A percentile compares a stretch with the other conserved stretches of the same genome.
These are phyloP conservation scores for Quillaja saponaria DNA, from an alignment of 306 rosid species.

Conservation along the genomic window DNA sequence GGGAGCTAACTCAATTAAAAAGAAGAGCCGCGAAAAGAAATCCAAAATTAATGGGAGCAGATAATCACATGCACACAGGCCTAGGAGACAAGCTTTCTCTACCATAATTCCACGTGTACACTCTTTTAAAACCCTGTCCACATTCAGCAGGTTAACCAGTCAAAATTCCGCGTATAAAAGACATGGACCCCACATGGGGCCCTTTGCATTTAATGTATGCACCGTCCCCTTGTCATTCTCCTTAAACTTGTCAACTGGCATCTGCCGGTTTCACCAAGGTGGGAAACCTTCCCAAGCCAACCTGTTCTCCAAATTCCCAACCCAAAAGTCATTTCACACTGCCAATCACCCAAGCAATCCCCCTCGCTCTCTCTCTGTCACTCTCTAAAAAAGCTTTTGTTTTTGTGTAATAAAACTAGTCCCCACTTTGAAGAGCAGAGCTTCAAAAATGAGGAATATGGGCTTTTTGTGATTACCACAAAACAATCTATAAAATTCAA, in stretches of 20 bases:
- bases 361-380: constrained; percentile 5
- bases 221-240: constrained; percentile 40
- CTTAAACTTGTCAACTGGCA: constrained; percentile 53
- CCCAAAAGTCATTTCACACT: constrained; percentile 48
- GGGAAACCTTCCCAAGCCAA: constrained; percentile 61
- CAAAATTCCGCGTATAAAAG: constrained; percentile 60
- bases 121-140: constrained; percentile 29
- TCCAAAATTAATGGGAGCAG: background rate
- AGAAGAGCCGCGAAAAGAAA: constrained; percentile 16
- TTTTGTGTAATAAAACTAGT: constrained; percentile 22
- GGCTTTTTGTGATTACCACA: constrained; percentile 9
- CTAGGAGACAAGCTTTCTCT: constrained; percentile 15
- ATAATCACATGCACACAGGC: constrained; percentile 39
- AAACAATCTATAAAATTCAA: constrained; percentile 21
- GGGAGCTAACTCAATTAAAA: constrained; percentile 22
- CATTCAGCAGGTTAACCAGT: constrained; percentile 62
- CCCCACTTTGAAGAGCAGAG: background rate
- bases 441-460: constrained; percentile 46
- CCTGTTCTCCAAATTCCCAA: constrained; percentile 76
- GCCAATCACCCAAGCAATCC: constrained; percentile 28
- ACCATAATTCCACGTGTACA: constrained; percentile 53
- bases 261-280: constrained; percentile 58
- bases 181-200: constrained; percentile 42
- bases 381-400: background rate
- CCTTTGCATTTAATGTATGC: constrained; percentile 47